phyloP scores from a whole-genome alignment of 106 monocot species.

The Acorus gramineus region DNA sequence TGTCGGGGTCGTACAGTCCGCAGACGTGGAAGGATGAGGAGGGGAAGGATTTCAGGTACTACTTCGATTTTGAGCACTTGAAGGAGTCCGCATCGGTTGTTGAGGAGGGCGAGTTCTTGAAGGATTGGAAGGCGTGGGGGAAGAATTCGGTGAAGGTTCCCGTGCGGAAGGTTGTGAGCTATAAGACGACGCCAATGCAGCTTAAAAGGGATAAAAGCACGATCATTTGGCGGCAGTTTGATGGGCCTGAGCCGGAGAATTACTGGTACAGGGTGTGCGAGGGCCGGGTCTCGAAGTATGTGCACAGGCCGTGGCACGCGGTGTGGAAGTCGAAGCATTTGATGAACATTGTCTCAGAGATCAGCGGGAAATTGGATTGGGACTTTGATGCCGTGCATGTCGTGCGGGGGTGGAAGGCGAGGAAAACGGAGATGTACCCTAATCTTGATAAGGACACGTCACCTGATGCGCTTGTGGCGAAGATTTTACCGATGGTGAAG shows the following conservation, averaged over 20 bases:
- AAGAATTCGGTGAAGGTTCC: slow-evolving; percentile 13
- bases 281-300: slow-evolving; percentile 44
- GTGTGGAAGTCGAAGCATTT: slow-evolving; percentile 74
- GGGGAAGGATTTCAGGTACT: slow-evolving; percentile 39
- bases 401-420: slow-evolving; percentile 59
- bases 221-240: slow-evolving; percentile 73
- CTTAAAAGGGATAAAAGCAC: slow-evolving; percentile 62
- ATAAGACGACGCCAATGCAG: slow-evolving; percentile 71
- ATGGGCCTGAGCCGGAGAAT: slow-evolving; percentile 67
- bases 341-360: slow-evolving; percentile 65
- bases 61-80: slow-evolving; percentile 78
- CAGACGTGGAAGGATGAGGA: slow-evolving; percentile 20
- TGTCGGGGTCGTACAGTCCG: slow-evolving; percentile 19
- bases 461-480: slow-evolving; percentile 35
- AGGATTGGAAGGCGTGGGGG: slow-evolving; percentile 57
- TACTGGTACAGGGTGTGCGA: slow-evolving; percentile 89
- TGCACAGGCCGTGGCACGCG: slow-evolving; percentile 63
- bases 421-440: slow-evolving; percentile 51
- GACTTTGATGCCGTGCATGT: slow-evolving; percentile 74
- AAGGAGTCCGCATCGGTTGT: slow-evolving; percentile 66
- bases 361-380: slow-evolving; percentile 75
- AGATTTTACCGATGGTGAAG: slow-evolving; percentile 33
- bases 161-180: slow-evolving; percentile 54
- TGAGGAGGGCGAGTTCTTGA: slow-evolving; percentile 60
- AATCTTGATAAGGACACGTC: slow-evolving; percentile 63